phyloP scores from a whole-genome alignment of 495 filamentous ascomycete genomes.

The Penicillium canescens region DNA sequence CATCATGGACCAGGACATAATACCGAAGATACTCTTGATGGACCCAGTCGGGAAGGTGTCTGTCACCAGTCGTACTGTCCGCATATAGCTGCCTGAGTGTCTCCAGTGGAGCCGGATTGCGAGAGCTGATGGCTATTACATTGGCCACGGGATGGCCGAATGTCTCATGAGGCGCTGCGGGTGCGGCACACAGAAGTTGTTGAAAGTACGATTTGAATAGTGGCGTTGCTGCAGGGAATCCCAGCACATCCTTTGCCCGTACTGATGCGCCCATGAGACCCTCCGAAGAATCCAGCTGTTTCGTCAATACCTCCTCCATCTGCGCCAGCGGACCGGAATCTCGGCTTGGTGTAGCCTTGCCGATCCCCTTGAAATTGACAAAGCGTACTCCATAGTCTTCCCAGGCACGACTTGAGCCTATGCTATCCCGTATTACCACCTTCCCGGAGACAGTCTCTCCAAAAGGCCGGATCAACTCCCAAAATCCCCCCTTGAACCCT shows the following conservation, averaged over 20 bases:
- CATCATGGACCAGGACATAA: constrained; percentile 96
- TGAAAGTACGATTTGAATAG: constrained; percentile 82
- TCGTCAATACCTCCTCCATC: constrained; percentile 62
- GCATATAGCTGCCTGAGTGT: constrained; percentile 78
- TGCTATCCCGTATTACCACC: constrained; percentile 85
- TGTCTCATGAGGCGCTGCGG: constrained; percentile 81
- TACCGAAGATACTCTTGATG: constrained; percentile 89
- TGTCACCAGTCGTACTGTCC: constrained; percentile 68
- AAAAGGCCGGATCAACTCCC: constrained; percentile 84
- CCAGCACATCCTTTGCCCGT: constrained; percentile 33
- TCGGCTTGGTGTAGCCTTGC: constrained; percentile 16
- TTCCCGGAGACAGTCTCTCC: constrained; percentile 88
- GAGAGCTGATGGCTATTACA: constrained; percentile 90
- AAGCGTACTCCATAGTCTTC: constrained; percentile 92
- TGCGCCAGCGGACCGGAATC: constrained; percentile 41
- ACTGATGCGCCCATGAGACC: constrained; percentile 32
- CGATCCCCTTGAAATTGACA: constrained; percentile 49
- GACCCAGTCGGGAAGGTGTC: constrained; percentile 74
- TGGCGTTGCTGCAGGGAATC: constrained; percentile 49
- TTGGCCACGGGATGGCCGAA: constrained; percentile 95
- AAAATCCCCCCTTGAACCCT: constrained; percentile 78
- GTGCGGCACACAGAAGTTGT: constrained; percentile 75
- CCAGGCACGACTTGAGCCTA: constrained; percentile 75
- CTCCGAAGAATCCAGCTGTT: constrained; percentile 38
- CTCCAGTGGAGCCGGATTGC: constrained; percentile 78